These are phyloP conservation scores for Epichloe aotearoae DNA, from an alignment of 2,329 filamentous ascomycete species.

Conservation along the genomic window DNA sequence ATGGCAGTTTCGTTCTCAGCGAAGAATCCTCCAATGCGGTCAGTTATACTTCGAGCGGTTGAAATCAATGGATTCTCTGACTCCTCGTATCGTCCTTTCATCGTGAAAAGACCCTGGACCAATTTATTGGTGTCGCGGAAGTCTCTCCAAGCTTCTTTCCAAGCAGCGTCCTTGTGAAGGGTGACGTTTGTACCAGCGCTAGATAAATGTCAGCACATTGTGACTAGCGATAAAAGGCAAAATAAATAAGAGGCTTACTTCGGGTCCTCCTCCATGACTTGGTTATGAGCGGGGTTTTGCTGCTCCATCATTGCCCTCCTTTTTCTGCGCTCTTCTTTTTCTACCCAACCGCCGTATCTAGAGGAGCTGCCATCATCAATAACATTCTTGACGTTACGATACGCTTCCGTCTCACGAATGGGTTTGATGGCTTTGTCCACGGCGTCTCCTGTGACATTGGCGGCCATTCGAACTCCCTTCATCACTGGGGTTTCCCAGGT, in stretches of 20 bases:
- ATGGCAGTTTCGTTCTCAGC: slow-evolving; percentile 95
- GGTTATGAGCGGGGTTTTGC: slow-evolving; percentile 34
- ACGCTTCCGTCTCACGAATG: slow-evolving; percentile 87
- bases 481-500: slow-evolving; percentile 94
- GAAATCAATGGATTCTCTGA: slow-evolving; percentile 93
- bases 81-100: slow-evolving; percentile 83
- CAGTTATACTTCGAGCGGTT: slow-evolving; percentile 86
- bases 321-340: slow-evolving; percentile 84
- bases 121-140: slow-evolving; percentile 85
- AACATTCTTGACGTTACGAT: slow-evolving; percentile 85
- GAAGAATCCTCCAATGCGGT: slow-evolving; percentile 88
- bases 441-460: slow-evolving; percentile 71
- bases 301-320: slow-evolving; percentile 63
- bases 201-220: slow-evolving; percentile 2
- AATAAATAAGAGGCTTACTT: slow-evolving; percentile 44
- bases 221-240: neutral
- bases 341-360: slow-evolving; percentile 89
- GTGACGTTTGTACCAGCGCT: slow-evolving; percentile 93
- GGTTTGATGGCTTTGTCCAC: slow-evolving; percentile 93
- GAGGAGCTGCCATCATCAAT: slow-evolving; percentile 96
- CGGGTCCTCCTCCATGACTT: slow-evolving; percentile 69
- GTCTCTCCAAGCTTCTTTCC: slow-evolving; percentile 96
- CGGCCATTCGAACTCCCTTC: slow-evolving; percentile 78
- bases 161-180: slow-evolving; percentile 89
- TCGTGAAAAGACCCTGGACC: slow-evolving; percentile 75